Evolutionary conservation across 2,329 filamentous ascomycete genomes (phyloP).

Genomic region (Xylogone sp.): DNA sequence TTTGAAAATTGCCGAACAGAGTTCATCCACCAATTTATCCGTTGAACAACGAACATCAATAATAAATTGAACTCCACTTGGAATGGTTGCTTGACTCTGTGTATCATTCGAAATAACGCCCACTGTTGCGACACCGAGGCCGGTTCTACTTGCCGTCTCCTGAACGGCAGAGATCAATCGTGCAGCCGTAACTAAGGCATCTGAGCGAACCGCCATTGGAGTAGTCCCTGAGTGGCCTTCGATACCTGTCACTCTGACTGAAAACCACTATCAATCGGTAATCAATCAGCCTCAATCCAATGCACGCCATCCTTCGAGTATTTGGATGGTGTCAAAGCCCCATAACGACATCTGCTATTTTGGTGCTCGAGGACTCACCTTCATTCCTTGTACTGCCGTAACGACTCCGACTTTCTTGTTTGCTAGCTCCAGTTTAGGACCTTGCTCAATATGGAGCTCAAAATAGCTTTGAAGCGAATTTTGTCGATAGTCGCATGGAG

Average conservation of each 20-base stretch:
- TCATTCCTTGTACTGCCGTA: conserved; percentile 60
- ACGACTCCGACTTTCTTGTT: conserved; percentile 65
- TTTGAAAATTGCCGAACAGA: conserved; percentile 18
- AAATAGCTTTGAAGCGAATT: conserved; percentile 71
- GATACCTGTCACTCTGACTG: conserved; percentile 52
- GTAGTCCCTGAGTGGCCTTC: conserved; percentile 23
- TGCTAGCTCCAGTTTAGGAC: conserved; percentile 64
- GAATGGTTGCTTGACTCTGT: conserved; percentile 18
- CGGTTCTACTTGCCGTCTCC: conserved; percentile 12
- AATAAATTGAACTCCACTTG: conserved; percentile 19
- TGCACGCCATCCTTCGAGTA: no score
- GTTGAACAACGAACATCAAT: conserved; percentile 21
- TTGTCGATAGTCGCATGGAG: conserved; percentile 50
- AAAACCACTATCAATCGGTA: conserved; percentile 53
- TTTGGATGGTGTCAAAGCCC: no score
- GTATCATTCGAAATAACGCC: conserved; percentile 19
- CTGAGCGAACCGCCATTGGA: conserved; percentile 53
- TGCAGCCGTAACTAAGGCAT: conserved; percentile 53
- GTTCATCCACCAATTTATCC: conserved; percentile 16
- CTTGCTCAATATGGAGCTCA: conserved; percentile 72
- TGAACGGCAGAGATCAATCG: conserved; percentile 17
- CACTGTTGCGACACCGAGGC: conserved; percentile 19
- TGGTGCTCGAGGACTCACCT: not conserved
- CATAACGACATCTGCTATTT: no score
- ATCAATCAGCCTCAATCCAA: not conserved